A percentile compares a stretch with the other conserved stretches of the same genome.
Conservation (phyloP, 2,329 filamentous ascomycete species). For the Penicillium sp. region DNA sequence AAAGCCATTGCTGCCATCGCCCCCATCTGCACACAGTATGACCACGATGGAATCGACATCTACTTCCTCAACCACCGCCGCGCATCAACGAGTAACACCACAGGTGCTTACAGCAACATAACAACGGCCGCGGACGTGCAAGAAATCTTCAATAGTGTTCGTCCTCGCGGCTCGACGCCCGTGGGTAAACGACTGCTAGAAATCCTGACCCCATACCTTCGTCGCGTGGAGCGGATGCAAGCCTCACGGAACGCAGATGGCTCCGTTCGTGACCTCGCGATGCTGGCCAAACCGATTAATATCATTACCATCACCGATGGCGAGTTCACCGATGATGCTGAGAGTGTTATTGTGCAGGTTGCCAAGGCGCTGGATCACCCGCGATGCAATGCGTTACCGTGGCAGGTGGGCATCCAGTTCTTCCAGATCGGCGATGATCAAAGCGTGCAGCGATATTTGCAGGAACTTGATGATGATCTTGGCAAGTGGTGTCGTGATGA, state of each 20-base stretch:
- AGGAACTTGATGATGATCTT: conserved; percentile 76
- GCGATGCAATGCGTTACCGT: conserved; percentile 68
- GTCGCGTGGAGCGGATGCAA: conserved; percentile 52
- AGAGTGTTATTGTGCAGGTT: conserved; percentile 67
- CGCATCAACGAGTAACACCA: conserved; percentile 43
- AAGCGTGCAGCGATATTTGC: conserved; percentile 66
- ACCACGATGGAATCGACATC: conserved; percentile 84
- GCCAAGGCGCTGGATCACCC: conserved; percentile 70
- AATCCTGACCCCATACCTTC: conserved; percentile 76
- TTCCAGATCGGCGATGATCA: conserved; percentile 85
- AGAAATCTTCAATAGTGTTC: conserved; percentile 70
- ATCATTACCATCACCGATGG: conserved; percentile 95
- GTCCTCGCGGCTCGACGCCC: conserved; percentile 70
- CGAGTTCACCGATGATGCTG: conserved; percentile 76
- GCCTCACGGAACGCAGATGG: conserved; percentile 43
- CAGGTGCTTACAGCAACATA: conserved; percentile 68
- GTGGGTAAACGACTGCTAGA: conserved; percentile 72
- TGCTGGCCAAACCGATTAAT: conserved; percentile 75
- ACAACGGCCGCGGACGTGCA: conserved; percentile 61
- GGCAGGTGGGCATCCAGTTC: conserved; percentile 92
- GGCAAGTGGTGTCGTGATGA: conserved; percentile 51
- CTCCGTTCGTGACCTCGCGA: conserved; percentile 23
- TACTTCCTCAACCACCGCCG: conserved; percentile 79
- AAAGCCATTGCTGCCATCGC: conserved; percentile 73
- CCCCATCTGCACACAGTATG: conserved; percentile 78